phyloP scores from a whole-genome alignment of 768 basidiomycete species.

The Mycena filopes region DNA sequence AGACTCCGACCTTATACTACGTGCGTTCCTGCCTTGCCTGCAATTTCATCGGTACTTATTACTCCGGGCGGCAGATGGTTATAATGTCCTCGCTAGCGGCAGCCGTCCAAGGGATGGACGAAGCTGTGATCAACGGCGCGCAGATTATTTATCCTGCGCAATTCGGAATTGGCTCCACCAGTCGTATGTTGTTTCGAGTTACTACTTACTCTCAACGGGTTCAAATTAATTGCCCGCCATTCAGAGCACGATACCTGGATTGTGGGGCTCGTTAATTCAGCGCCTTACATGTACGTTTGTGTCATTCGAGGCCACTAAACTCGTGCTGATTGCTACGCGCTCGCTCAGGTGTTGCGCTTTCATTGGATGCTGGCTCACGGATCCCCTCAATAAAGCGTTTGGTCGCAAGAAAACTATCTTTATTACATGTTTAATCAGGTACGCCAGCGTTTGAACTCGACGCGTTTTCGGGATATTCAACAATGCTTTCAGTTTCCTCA shows the following conservation, averaged over 20 bases:
- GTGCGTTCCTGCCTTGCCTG: constrained; percentile 36
- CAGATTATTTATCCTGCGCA: constrained; percentile 56
- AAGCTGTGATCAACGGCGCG: constrained; percentile 58
- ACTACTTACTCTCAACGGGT: too few relatives aligned
- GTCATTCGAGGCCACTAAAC: too few relatives aligned
- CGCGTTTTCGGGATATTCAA: too few relatives aligned
- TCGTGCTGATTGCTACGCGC: too few relatives aligned
- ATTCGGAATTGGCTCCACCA: constrained; percentile 57
- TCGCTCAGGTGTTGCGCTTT: constrained; percentile 54
- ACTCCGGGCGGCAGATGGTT: constrained; percentile 45
- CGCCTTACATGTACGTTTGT: constrained; percentile 43
- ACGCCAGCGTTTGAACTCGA: too few relatives aligned
- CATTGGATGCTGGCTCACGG: constrained; percentile 68
- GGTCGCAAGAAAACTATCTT: constrained; percentile 58
- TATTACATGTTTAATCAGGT: constrained; percentile 49
- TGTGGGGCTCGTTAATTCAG: constrained; percentile 65
- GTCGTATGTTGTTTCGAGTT: constrained; percentile 44
- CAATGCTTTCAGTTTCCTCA: constrained; percentile 39
- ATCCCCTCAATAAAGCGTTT: constrained; percentile 64
- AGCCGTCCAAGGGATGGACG: constrained; percentile 61
- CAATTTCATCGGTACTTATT: background rate
- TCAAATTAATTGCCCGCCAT: too few relatives aligned
- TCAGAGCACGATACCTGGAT: constrained; percentile 57
- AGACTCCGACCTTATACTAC: constrained; percentile 21
- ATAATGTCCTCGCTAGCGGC: constrained; percentile 65